Evolutionary conservation across 495 filamentous ascomycete genomes (phyloP).

Genomic region (Penicillium atrosanguineum): DNA sequence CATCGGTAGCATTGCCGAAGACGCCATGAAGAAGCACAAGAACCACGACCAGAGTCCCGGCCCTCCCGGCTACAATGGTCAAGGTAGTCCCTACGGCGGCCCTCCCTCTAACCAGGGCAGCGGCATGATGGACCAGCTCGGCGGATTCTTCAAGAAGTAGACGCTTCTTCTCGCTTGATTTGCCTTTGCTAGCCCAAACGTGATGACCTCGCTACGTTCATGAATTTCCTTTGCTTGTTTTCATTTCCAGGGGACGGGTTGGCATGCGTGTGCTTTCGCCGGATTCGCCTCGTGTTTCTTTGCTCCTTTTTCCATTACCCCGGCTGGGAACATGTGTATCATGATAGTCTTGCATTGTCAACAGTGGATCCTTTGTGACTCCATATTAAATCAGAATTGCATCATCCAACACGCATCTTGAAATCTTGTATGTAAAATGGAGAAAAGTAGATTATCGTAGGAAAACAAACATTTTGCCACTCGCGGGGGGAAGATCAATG

Average conservation of each 20-base stretch:
- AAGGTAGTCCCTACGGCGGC: conserved; percentile 23
- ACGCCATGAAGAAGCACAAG: conserved; percentile 45
- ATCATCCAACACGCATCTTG: background rate
- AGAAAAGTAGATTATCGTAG: background rate
- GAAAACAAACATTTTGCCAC: conserved; percentile 5
- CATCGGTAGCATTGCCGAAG: conserved; percentile 46
- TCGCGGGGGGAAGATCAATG: conserved; percentile 4
- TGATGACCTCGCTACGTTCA: conserved; percentile 20
- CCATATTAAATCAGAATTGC: conserved; percentile 7
- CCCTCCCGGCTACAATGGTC: conserved; percentile 2
- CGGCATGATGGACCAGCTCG: conserved; percentile 41
- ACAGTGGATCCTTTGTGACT: conserved; percentile 8
- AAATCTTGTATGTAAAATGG: background rate
- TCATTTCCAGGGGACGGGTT: conserved; percentile 13
- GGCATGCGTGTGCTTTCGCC: conserved; percentile 14
- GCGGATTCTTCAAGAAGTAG: conserved; percentile 46
- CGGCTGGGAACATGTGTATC: conserved; percentile 12
- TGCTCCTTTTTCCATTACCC: conserved; percentile 2
- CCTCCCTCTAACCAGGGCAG: conserved; percentile 20
- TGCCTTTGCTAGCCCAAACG: conserved; percentile 6
- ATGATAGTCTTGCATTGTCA: conserved; percentile 24
- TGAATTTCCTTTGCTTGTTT: conserved; percentile 25
- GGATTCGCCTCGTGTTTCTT: conserved; percentile 1
- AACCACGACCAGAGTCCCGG: conserved; percentile 25
- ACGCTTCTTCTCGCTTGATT: conserved; percentile 3